phyloP scores from a whole-genome alignment of 257 asterid genomes.

The Petrea volubilis region DNA sequence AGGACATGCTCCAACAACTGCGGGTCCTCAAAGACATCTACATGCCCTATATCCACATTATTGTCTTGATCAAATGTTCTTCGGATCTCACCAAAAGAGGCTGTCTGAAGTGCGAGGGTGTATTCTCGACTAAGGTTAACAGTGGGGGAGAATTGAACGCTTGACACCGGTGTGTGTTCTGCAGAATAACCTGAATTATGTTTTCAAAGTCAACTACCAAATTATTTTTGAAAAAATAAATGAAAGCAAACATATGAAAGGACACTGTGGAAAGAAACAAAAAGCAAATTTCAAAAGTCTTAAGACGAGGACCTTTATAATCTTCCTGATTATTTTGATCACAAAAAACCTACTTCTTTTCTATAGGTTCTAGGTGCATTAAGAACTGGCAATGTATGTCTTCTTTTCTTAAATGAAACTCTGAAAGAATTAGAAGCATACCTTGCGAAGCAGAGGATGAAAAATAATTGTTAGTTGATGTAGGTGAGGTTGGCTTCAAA shows the following conservation, averaged over 20 bases:
- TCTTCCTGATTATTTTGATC: not conserved
- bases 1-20: conserved; percentile 62
- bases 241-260: not conserved
- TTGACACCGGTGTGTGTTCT: conserved; percentile 58
- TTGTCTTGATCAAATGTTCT: conserved; percentile 44
- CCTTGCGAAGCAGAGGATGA: conserved; percentile 76
- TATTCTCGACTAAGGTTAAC: conserved; percentile 75
- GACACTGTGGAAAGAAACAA: not conserved
- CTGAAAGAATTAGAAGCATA: conserved; percentile 23
- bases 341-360: not conserved
- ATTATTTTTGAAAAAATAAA: not conserved
- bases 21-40: conserved; percentile 43
- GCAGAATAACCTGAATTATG: conserved; percentile 44
- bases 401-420: not conserved
- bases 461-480: conserved; percentile 34
- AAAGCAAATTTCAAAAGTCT: not conserved
- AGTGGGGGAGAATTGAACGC: conserved; percentile 75
- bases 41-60: conserved; percentile 33
- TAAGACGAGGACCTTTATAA: not conserved
- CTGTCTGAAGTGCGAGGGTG: conserved; percentile 57
- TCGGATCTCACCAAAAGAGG: conserved; percentile 69
- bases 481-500: conserved; percentile 39
- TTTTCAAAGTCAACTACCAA: not conserved
- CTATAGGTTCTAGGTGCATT: too few species aligned
- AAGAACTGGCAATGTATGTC: not conserved